phyloP scores from a whole-genome alignment of 1,284 basidiomycete genomes.

The Microbotryum saponariae region DNA sequence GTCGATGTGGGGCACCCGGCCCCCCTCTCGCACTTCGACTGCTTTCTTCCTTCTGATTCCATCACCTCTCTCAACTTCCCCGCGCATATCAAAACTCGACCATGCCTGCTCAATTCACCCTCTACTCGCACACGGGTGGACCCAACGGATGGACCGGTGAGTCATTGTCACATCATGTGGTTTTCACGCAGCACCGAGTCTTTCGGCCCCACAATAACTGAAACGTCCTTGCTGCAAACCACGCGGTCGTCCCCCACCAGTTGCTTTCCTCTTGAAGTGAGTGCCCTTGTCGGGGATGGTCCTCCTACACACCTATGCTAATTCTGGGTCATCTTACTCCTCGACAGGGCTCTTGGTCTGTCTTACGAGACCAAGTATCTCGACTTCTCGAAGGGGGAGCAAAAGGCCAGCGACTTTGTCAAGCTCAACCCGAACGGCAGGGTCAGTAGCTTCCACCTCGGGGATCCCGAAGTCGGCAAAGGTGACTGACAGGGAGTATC shows the following conservation, averaged over 20 bases:
- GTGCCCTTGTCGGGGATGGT: background rate
- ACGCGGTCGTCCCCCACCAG: slow-evolving; percentile 6
- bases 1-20: too few species aligned
- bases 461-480: too few species aligned
- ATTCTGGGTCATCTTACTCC: too few species aligned
- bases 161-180: background rate
- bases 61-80: too few species aligned
- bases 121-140: slow-evolving; percentile 47
- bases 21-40: too few species aligned
- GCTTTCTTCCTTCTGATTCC: too few species aligned
- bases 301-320: background rate
- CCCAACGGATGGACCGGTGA: slow-evolving; percentile 31
- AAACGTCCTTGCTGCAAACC: background rate
- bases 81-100: too few species aligned
- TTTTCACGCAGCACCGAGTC: background rate
- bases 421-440: slow-evolving; percentile 38
- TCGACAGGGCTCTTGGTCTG: slow-evolving; percentile 34
- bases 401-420: slow-evolving; percentile 35
- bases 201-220: slow-evolving; percentile 2
- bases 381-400: slow-evolving; percentile 37
- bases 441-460: background rate
- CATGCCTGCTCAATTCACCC: slow-evolving; percentile 34
- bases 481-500: slow-evolving; percentile 5
- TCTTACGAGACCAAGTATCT: slow-evolving; percentile 39
- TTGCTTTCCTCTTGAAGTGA: slow-evolving; percentile 35